Conservation (phyloP, 305 asterid genomes). For the Stenogyne calaminthoides region DNA sequence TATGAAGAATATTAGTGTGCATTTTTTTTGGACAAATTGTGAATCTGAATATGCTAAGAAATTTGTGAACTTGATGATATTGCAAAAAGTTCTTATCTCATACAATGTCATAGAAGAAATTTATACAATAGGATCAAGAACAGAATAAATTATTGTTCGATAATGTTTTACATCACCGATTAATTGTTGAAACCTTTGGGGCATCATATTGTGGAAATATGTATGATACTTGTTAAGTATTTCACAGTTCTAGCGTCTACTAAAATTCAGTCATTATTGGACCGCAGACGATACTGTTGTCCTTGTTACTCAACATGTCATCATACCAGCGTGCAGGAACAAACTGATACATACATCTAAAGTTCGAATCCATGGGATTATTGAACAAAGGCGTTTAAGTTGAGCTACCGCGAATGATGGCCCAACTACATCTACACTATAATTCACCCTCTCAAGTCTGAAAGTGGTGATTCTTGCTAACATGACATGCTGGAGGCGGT, state of each 20-base stretch:
- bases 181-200: too few relatives aligned
- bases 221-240: neutral
- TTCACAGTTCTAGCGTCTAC: neutral
- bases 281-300: neutral
- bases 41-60: slow-evolving; percentile 10
- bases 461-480: slow-evolving; percentile 16
- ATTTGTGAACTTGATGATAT: neutral
- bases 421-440: slow-evolving; percentile 20
- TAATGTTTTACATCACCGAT: neutral
- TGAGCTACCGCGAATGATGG: slow-evolving; percentile 27
- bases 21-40: neutral
- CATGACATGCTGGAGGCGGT: slow-evolving; percentile 22
- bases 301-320: slow-evolving; percentile 14
- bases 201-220: neutral
- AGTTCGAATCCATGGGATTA: slow-evolving; percentile 92
- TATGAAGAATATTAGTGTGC: neutral
- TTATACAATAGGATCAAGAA: slow-evolving; percentile 11
- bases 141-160: neutral
- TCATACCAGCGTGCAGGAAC: slow-evolving; percentile 62
- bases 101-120: slow-evolving; percentile 10
- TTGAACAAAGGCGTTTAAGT: slow-evolving; percentile 66
- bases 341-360: slow-evolving; percentile 84
- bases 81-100: neutral
- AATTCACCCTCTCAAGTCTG: slow-evolving; percentile 9
- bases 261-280: neutral